Base-by-base conservation (phyloP, 129 eudicot genomes). In the Artemisia argyi region DNA sequence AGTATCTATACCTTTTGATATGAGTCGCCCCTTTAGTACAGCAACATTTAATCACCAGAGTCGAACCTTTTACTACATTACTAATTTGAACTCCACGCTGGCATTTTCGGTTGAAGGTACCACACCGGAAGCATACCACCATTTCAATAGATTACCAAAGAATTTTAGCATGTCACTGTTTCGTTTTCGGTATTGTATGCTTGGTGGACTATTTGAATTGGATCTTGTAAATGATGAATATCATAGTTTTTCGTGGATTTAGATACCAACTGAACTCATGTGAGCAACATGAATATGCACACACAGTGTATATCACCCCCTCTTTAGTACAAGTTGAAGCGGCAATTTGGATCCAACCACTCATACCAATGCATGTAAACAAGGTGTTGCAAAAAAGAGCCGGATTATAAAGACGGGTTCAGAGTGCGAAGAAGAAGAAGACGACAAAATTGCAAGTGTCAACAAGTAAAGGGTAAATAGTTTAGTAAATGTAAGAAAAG, bases 261-360 rank as follows among this genome's bases (percentile, higher is more conserved):
- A 13, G 62, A 2, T 14, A 1, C 7, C 19, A 58, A 26, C 28
- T 24, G 28, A 24, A 24, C 28, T 24, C 28, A 24, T 24, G 28
- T 24, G 28, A 24, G 28, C 28, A 24, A 24, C 28, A 24, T 24
- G 4, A 62, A 14, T 66, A 54, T 48, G 0, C 32, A 2, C 2
- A 0, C 1, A 6, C 3, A 7, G 39, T 57, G 66, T 56, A 63
- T n/a, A 3, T 53, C 18, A 73, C 69, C 18, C 52, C 28, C 28
- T 24, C 28, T 24, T 24, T 24, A 24, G 28, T 24, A 24, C 28
- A 56, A 42, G 18, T 3, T 28, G 39, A 5, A 15, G 30, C n/a
- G 75, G 72, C 49, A 15, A 61, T 81, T 18, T 81, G 82, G 85
- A 72, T 81, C 53, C 78, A 81, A 15, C 82, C 79, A 5, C 22